Percentiles rank a stretch among this genome's conserved stretches.
phyloP scores from a whole-genome alignment of 2,329 filamentous ascomycete species.

The Ophiostoma triangulosporum region DNA sequence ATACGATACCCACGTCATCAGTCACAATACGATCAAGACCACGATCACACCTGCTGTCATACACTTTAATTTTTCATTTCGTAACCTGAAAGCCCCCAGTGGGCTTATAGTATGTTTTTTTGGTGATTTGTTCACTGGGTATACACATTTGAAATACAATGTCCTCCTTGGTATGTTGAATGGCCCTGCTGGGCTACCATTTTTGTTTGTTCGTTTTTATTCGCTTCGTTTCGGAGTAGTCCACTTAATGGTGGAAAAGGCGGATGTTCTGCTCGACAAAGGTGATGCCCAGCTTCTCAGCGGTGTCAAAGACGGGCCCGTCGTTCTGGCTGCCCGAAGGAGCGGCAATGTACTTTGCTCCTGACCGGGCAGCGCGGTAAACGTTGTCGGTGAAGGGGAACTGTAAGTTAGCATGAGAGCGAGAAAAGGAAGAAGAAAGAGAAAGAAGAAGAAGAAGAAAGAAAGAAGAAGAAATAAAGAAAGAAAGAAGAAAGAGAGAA shows the following conservation, averaged over 20 bases:
- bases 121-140: slow-evolving; percentile 6
- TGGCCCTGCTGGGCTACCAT: neutral
- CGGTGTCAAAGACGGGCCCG: slow-evolving; percentile 67
- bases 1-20: slow-evolving; percentile 5
- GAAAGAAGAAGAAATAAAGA: too few relatives aligned
- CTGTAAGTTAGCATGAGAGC: slow-evolving; percentile 30
- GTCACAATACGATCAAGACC: neutral
- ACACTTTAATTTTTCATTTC: neutral
- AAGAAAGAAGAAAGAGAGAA: neutral
- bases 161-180: neutral
- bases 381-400: slow-evolving; percentile 99
- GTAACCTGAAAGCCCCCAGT: neutral
- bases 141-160: slow-evolving; percentile 5
- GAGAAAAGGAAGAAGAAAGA: too few relatives aligned
- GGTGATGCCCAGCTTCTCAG: slow-evolving; percentile 80
- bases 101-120: neutral
- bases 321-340: slow-evolving; percentile 86
- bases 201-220: neutral
- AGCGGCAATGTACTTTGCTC: slow-evolving; percentile 90
- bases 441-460: too few relatives aligned
- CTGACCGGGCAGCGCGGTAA: slow-evolving; percentile 76
- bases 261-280: slow-evolving; percentile 92
- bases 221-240: neutral
- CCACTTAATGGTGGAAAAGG: slow-evolving; percentile 77
- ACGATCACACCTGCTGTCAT: neutral